Percentiles rank a stretch among this genome's conserved stretches.
phyloP scores from a whole-genome alignment of 441 rosid genomes.

The Erysimum cheiri region DNA sequence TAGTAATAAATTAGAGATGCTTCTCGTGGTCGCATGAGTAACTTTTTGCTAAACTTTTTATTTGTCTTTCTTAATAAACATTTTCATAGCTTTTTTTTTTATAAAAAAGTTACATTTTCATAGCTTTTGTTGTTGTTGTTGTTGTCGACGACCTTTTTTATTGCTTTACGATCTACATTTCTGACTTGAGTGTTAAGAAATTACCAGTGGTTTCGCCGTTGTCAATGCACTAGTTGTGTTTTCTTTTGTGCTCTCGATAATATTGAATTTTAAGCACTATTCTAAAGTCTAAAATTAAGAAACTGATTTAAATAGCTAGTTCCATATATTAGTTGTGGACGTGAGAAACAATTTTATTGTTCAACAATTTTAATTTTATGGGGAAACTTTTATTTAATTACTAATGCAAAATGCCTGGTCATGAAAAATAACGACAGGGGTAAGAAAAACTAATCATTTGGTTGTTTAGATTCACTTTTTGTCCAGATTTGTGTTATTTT shows the following conservation, averaged over 20 bases:
- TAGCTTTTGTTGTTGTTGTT: conserved; percentile 18
- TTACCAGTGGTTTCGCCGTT: conserved; percentile 36
- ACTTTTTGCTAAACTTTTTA: conserved; percentile 39
- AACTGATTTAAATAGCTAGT: conserved; percentile 14
- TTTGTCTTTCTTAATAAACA: conserved; percentile 31
- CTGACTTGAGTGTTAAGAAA: conserved; percentile 24
- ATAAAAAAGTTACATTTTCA: neutral
- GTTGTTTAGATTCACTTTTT: conserved; percentile 2
- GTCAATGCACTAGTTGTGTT: conserved; percentile 31
- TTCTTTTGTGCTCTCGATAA: neutral
- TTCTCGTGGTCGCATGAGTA: conserved; percentile 43
- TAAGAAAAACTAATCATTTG: conserved; percentile 14
- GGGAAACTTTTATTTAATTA: neutral
- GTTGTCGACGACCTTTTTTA: conserved; percentile 1
- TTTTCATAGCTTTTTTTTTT: neutral
- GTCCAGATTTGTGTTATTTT: neutral
- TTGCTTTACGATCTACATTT: conserved; percentile 14
- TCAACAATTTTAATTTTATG: neutral
- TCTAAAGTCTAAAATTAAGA: neutral
- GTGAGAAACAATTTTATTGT: neutral
- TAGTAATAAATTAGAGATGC: conserved; percentile 33
- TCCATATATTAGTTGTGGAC: neutral
- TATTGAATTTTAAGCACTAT: conserved; percentile 11
- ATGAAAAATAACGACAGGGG: neutral
- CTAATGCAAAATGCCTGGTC: neutral